Conservation (phyloP, 192 early-diverging fungal species). For the Backusella tuberculispora region DNA sequence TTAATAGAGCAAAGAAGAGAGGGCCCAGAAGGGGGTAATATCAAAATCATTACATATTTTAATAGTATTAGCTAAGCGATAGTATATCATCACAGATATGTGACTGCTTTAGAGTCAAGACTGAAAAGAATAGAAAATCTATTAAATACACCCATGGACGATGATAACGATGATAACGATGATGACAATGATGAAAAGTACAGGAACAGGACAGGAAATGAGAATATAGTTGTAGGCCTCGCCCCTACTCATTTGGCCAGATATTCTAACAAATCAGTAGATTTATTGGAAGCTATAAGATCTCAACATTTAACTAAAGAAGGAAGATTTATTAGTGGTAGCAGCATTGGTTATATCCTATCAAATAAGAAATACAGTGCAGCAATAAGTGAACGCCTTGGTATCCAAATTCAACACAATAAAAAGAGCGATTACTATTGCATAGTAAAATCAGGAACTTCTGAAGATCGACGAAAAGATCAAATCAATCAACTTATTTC, state of each 20-base stretch:
- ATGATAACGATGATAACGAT: background rate
- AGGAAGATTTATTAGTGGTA: slow-evolving; percentile 2
- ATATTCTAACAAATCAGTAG: too few relatives aligned
- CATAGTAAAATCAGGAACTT: slow-evolving; percentile 29
- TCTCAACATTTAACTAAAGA: slow-evolving; percentile 2
- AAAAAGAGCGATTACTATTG: background rate
- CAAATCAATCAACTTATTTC: background rate
- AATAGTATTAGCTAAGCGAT: too few relatives aligned
- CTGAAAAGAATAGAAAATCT: slow-evolving; percentile 10
- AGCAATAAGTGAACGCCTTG: slow-evolving; percentile 16
- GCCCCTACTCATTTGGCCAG: too few relatives aligned
- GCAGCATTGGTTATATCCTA: background rate
- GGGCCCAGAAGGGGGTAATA: slow-evolving; percentile 26
- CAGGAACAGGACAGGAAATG: too few relatives aligned
- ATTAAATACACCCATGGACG: background rate
- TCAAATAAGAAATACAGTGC: background rate
- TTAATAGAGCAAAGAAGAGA: slow-evolving; percentile 21
- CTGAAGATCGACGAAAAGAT: slow-evolving; percentile 24
- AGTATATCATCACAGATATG: background rate
- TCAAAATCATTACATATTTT: background rate
- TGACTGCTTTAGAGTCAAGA: slow-evolving; percentile 8
- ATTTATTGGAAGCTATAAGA: background rate
- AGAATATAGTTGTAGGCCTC: too few relatives aligned
- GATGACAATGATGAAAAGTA: background rate
- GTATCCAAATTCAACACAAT: background rate